Conservation (phyloP, 139 green algal genomes). For the Chlorella sp. region DNA sequence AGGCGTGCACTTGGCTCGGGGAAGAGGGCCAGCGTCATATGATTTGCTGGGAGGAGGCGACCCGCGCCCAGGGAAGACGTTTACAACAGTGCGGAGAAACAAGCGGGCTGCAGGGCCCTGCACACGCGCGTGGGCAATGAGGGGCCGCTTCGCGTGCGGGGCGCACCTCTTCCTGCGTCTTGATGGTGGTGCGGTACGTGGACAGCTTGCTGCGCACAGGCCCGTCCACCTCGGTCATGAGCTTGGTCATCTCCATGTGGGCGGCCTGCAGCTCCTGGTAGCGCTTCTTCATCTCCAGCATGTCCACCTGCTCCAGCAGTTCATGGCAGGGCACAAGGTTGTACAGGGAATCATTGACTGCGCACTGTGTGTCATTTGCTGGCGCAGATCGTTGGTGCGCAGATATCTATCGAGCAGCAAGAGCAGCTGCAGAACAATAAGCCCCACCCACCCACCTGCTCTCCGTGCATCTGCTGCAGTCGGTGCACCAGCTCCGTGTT, state of each 20-base stretch:
- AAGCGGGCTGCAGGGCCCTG: too few relatives aligned
- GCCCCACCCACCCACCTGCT: slow-evolving; percentile 29
- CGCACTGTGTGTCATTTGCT: too few relatives aligned
- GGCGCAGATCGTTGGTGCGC: too few relatives aligned
- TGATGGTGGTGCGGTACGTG: slow-evolving; percentile 12
- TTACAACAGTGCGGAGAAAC: too few relatives aligned
- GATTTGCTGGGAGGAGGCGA: neutral
- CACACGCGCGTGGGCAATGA: too few relatives aligned
- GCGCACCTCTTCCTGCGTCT: slow-evolving; percentile 26
- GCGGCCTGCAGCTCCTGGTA: slow-evolving; percentile 52
- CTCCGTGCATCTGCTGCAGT: slow-evolving; percentile 52
- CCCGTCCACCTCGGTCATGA: slow-evolving; percentile 2
- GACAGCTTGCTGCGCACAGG: neutral
- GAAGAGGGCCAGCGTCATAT: neutral
- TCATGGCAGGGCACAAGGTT: too few relatives aligned
- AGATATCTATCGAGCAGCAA: too few relatives aligned
- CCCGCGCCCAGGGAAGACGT: neutral
- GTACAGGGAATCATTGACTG: too few relatives aligned
- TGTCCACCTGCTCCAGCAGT: slow-evolving; percentile 32
- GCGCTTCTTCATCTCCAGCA: slow-evolving; percentile 42
- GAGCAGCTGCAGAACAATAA: too few relatives aligned
- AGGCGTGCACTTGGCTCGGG: neutral
- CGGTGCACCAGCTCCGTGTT: slow-evolving; percentile 85
- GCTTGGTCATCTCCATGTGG: slow-evolving; percentile 33
- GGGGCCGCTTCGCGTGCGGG: too few relatives aligned